Conservation (phyloP, 768 basidiomycete genomes). For the Tubosaeta sp. region DNA sequence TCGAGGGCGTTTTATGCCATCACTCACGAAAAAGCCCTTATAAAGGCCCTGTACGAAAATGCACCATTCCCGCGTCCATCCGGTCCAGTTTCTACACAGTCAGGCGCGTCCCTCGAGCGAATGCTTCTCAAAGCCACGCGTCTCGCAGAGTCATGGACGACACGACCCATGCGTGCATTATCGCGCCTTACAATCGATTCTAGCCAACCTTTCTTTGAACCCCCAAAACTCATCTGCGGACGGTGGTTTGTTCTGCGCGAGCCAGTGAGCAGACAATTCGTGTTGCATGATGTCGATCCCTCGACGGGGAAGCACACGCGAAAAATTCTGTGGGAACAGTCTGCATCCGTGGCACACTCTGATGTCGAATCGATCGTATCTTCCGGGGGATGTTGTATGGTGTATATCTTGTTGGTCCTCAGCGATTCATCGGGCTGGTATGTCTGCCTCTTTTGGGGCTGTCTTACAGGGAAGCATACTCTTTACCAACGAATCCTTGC, state of each 20-base stretch:
- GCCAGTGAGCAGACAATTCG: neutral
- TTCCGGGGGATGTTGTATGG: neutral
- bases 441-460: neutral
- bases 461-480: no score
- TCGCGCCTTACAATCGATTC: neutral
- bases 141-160: neutral
- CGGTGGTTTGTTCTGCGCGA: neutral
- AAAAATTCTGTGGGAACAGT: neutral
- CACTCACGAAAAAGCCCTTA: no score
- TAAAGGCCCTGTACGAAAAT: no score
- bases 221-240: neutral
- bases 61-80: no score
- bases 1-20: no score
- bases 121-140: neutral
- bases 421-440: neutral
- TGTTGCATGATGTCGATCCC: neutral
- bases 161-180: neutral
- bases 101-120: no score
- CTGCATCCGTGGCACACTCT: neutral
- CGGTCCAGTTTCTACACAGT: no score
- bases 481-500: neutral
- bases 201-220: no score
- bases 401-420: neutral
- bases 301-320: neutral
- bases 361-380: neutral